Evolutionary conservation across 305 asterid genomes (phyloP).

Genomic region (Fraxinus ornus): DNA sequence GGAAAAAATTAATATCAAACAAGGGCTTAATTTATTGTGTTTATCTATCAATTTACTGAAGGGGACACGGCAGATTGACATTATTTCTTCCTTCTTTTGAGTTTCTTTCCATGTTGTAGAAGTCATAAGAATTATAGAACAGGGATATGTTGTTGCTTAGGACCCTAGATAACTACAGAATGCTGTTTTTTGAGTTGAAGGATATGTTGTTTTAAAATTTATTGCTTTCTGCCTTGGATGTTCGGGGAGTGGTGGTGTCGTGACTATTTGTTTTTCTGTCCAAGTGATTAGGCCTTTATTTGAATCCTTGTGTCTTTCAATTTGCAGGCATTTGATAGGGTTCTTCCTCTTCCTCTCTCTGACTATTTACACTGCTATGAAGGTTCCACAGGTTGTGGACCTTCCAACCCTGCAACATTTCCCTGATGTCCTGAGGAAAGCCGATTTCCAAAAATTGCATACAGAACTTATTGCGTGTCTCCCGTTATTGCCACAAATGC

Average conservation of each 20-base stretch:
- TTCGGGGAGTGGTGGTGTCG: constrained; percentile 7
- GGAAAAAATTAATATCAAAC: too few relatives aligned
- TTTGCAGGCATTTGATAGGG: too few relatives aligned
- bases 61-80: background rate
- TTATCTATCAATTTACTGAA: background rate
- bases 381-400: constrained; percentile 73
- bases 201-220: background rate
- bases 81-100: background rate
- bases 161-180: background rate
- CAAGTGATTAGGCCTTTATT: background rate
- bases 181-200: background rate
- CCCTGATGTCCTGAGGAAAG: constrained; percentile 62
- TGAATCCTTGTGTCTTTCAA: constrained; percentile 2
- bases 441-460: constrained; percentile 71
- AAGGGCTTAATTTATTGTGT: too few relatives aligned
- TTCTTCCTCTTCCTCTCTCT: too few relatives aligned
- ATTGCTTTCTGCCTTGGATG: constrained; percentile 2
- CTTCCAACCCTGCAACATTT: constrained; percentile 57
- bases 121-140: background rate
- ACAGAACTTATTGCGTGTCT: constrained; percentile 66
- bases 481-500: constrained; percentile 77
- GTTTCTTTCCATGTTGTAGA: background rate
- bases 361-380: constrained; percentile 36
- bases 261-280: background rate
- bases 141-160: background rate